These are phyloP conservation scores for Trametes hirsuta DNA, from an alignment of 1,284 basidiomycete species.

Conservation along the genomic window DNA sequence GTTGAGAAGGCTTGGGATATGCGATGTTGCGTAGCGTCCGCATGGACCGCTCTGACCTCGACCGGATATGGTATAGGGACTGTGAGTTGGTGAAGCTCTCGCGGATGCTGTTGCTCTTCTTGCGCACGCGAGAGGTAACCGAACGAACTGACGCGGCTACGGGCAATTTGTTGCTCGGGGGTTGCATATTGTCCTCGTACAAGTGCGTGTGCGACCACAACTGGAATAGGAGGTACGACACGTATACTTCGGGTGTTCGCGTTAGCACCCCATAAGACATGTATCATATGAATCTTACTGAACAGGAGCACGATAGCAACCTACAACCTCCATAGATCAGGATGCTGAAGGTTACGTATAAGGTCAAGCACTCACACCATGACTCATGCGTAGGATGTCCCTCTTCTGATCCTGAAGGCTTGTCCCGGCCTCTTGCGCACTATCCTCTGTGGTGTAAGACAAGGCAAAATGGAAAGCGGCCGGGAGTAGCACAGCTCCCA, in stretches of 20 bases:
- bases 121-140: conserved; percentile 29
- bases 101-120: conserved; percentile 25
- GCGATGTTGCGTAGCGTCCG: conserved; percentile 1
- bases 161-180: conserved; percentile 32
- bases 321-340: conserved; percentile 35
- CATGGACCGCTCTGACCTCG: conserved; percentile 4
- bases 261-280: not conserved
- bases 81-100: conserved; percentile 20
- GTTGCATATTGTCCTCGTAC: conserved; percentile 62
- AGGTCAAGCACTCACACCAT: conserved; percentile 60
- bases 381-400: conserved; percentile 81
- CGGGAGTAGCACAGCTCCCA: conserved; percentile 80
- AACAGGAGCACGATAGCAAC: conserved; percentile 73
- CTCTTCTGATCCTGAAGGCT: conserved; percentile 37
- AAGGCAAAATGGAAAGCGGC: conserved; percentile 74
- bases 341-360: no score
- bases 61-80: conserved; percentile 16
- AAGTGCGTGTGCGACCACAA: conserved; percentile 86
- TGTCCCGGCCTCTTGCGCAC: conserved; percentile 28
- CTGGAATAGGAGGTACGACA: conserved; percentile 83
- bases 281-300: conserved; percentile 45
- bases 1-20: not conserved
- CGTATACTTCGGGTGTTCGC: conserved; percentile 55
- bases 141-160: conserved; percentile 34
- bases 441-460: conserved; percentile 35